Conservation (phyloP, 1,284 basidiomycete species). For the Somion occarium region DNA sequence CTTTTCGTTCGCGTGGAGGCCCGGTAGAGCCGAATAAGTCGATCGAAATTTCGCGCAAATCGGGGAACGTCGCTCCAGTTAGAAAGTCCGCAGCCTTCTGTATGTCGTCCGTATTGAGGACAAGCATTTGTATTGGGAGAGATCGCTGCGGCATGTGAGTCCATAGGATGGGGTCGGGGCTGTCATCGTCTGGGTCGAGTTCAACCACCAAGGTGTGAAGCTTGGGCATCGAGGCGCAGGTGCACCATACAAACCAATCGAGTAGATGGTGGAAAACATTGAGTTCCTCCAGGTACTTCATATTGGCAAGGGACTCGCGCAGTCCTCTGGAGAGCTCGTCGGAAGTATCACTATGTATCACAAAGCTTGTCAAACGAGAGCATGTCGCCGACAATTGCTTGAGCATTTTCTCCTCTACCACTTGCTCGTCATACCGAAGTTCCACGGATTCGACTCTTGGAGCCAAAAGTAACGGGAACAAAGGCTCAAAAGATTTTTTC, state of each 20-base stretch:
- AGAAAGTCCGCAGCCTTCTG: background rate
- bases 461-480: background rate
- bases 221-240: background rate
- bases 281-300: too few relatives aligned
- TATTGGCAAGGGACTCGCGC: too few relatives aligned
- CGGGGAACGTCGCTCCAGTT: background rate
- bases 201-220: background rate
- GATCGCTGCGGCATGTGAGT: background rate
- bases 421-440: too few relatives aligned
- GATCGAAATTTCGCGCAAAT: background rate
- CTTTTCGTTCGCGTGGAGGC: background rate
- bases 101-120: background rate
- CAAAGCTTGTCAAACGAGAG: too few relatives aligned
- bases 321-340: too few relatives aligned
- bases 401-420: too few relatives aligned
- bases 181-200: background rate
- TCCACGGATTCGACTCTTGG: too few relatives aligned
- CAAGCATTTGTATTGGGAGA: background rate
- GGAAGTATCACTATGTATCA: too few relatives aligned
- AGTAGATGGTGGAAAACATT: background rate
- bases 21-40: background rate
- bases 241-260: background rate
- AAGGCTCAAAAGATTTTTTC: background rate
- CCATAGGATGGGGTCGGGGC: background rate
- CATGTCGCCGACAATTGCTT: too few relatives aligned